Evolutionary conservation across 2,329 filamentous ascomycete species (phyloP).

Genomic region (Ascocoryne sarcoides): DNA sequence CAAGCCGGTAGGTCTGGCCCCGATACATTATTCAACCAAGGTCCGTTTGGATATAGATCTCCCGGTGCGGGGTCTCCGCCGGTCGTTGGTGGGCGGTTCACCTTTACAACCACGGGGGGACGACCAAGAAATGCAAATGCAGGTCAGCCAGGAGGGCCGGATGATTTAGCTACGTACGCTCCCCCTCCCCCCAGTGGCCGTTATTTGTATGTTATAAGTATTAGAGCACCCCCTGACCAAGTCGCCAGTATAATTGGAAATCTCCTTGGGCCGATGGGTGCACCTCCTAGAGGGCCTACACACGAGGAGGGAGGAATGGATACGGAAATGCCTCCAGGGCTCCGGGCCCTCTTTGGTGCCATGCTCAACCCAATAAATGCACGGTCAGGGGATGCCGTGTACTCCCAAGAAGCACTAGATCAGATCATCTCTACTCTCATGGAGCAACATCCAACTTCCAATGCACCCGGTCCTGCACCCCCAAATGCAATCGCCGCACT

Average conservation of each 20-base stretch:
- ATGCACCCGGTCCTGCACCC: conserved; percentile 74
- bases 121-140: conserved; percentile 42
- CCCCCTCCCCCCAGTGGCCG: conserved; percentile 11
- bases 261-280: conserved; percentile 21
- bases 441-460: conserved; percentile 69
- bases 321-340: conserved; percentile 28
- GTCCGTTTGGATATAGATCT: background rate
- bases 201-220: conserved; percentile 15
- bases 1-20: conserved; percentile 25
- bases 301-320: conserved; percentile 14
- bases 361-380: conserved; percentile 45
- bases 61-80: conserved; percentile 14
- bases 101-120: conserved; percentile 26
- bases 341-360: conserved; percentile 44
- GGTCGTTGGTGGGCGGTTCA: conserved; percentile 22
- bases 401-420: conserved; percentile 84
- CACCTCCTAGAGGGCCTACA: conserved; percentile 10
- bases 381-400: conserved; percentile 70
- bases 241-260: conserved; percentile 21
- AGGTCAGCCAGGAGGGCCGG: conserved; percentile 37
- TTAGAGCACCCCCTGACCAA: conserved; percentile 23
- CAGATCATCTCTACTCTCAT: conserved; percentile 80
- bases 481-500: conserved; percentile 65
- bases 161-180: conserved; percentile 40
- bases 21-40: conserved; percentile 21